Base-by-base conservation (phyloP, 1,284 basidiomycete genomes). In the Vanrija humicola region DNA sequence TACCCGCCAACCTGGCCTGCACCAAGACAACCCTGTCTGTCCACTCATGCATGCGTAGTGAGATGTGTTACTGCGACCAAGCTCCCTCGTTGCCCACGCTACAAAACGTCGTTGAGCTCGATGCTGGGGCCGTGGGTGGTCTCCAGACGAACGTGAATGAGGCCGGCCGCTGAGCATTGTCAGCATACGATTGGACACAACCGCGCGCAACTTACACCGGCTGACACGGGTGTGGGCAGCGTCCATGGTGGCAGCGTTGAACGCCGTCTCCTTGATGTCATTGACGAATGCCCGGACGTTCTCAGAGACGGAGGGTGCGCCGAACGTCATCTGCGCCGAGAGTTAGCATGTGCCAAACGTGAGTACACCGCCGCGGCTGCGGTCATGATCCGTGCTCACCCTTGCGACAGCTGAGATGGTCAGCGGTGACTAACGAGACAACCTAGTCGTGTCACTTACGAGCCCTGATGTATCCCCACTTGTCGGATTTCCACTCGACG, bases 401-500 rank as follows among this genome's bases (percentile, higher is more conserved):
- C 62, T 44, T 26, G 59, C 65, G 10, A 66, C 59, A n/a, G 60
- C 60, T 51, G 48, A 7, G 46, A 26, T 38, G 6, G 38, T 43
- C 38, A 50, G 34, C 19, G 10, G 5, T 18, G 4, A 42, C 23
- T 19, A 21, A 21, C 14, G 12, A 29, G 9, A 3, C 18, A 19
- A 43, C 45, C 45, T 46, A 54, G 34, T 2, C 34, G 10, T 34
- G 34, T 2, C 45, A 67, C 91, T 85, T 23, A 89, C 68, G 83
- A 57, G 87, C 83, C 47, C 89, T 84, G 54, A 97, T 90, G 25
- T 87, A 86, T 15, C 94, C 94, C 29, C 82, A 77, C 70, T 88
- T 87, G 78, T 98, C 92, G 12, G 90, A 89, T 74, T 86, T 89
- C 93, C 94, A 98, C 72, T 97, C 92, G 54, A 87, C 85, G 12